A percentile compares a stretch with the other conserved stretches of the same genome.
These are phyloP conservation scores for Arctium minus DNA, from an alignment of 129 eudicot genomes.

Conservation along the genomic window DNA sequence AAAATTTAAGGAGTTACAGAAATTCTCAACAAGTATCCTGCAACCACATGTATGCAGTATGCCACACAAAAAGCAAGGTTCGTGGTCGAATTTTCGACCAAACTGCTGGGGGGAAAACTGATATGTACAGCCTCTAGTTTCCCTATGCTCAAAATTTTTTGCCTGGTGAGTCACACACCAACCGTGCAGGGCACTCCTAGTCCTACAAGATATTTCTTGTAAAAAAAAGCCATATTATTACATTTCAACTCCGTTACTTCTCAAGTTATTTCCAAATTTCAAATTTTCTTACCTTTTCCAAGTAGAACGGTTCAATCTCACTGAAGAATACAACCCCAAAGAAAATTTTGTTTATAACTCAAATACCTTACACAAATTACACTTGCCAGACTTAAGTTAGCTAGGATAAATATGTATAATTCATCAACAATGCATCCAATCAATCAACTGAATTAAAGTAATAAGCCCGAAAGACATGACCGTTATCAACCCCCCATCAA, in stretches of 20 bases:
- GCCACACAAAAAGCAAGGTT: not conserved
- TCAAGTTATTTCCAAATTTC: not conserved
- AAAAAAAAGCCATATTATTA: not conserved
- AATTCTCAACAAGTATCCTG: not conserved
- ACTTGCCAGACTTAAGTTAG: not conserved
- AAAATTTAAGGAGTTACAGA: not conserved
- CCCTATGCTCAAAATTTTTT: not conserved
- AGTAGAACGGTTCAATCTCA: not conserved
- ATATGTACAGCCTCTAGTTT: not conserved
- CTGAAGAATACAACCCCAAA: not conserved
- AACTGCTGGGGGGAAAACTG: not conserved
- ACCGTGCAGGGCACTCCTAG: not conserved
- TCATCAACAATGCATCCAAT: slow-evolving; percentile 11
- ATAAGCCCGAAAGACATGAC: slow-evolving; percentile 1
- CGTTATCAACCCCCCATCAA: slow-evolving; percentile 2
- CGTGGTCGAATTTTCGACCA: not conserved
- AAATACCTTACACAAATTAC: not conserved
- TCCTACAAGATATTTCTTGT: not conserved
- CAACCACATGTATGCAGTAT: not conserved
- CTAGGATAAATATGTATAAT: not conserved
- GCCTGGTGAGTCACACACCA: not conserved
- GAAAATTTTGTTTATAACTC: not conserved
- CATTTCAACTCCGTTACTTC: not conserved
- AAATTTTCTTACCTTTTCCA: not conserved
- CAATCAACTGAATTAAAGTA: slow-evolving; percentile 11